Base-by-base conservation (phyloP, 2,329 filamentous ascomycete species). In the Fusarium cicatricum region DNA sequence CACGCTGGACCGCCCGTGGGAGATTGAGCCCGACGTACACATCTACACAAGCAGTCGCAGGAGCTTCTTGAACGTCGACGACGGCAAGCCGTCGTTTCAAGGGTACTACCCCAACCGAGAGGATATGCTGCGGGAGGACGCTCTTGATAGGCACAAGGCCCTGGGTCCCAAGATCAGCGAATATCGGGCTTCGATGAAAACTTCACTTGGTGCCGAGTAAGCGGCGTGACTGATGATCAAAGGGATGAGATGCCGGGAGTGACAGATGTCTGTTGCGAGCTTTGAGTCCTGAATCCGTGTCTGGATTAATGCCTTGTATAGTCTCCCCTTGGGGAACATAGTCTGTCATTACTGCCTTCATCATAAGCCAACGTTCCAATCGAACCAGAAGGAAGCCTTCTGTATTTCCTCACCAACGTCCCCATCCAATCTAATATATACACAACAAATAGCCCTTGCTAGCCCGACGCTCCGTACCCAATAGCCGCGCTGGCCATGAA, bases 21-120 rank as follows among this genome's bases (percentile, higher is more conserved):
- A 72, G 47, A 60, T 78, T 8, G 69, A 71, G n/a, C 79, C 79
- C 1, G 77, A 80, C 62, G 72, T 77, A 16, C 78, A 82, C 65
- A 78, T 81, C 44, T 82, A 69, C 55, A 74, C 71, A 15, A 64
- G 68, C 29, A 76, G 72, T 50, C 78, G 76, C 51, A 58, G 69
- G 54, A 59, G 65, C 11, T 82, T 78, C 67, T 54, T 81, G 47
- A 51, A 67, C 28, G 55, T 80, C 47, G 59, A 58, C 3, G 71
- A 74, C 39, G 74, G 63, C 10, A 74, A 73, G 58, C 72, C 74
- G 17, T 70, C 74, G 41, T 77, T 75, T 50, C 68, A 77, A 17
- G 68, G 44, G 11, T 75, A 70, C 40, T 79, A 79, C 53, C 51
- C 61, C 4, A 67, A 71, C 11, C 63, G 68, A 5, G 58, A 66